Percentiles rank a stretch among this genome's conserved stretches.
These are phyloP conservation scores for Daldinia bambusicola DNA, from an alignment of 495 filamentous ascomycete species.

Conservation along the genomic window DNA sequence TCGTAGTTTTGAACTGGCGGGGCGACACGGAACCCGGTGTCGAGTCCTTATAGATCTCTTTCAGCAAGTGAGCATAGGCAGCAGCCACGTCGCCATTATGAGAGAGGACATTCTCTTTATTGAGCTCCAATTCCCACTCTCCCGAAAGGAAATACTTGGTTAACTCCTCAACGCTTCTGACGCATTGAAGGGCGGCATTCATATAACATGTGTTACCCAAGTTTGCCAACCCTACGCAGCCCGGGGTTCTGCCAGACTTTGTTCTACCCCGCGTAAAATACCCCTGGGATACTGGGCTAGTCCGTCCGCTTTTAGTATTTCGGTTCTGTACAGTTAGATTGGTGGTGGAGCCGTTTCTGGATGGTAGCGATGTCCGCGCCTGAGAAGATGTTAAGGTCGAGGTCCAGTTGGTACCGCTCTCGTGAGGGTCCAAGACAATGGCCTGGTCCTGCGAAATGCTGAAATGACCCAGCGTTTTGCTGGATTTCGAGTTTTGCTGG, in stretches of 20 bases:
- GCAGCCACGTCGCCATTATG: slow-evolving; percentile 85
- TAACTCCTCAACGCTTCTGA: slow-evolving; percentile 90
- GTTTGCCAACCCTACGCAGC: slow-evolving; percentile 85
- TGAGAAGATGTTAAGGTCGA: slow-evolving; percentile 39
- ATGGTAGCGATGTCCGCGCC: slow-evolving; percentile 29
- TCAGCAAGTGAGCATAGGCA: slow-evolving; percentile 77
- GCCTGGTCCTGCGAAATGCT: slow-evolving; percentile 52
- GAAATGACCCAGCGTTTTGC: slow-evolving; percentile 41
- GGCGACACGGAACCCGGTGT: slow-evolving; percentile 73
- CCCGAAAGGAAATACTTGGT: slow-evolving; percentile 87
- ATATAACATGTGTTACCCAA: slow-evolving; percentile 98
- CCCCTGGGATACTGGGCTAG: slow-evolving; percentile 68
- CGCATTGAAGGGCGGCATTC: slow-evolving; percentile 95
- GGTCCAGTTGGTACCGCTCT: slow-evolving; percentile 47
- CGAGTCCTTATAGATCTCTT: slow-evolving; percentile 74
- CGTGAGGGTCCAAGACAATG: slow-evolving; percentile 49
- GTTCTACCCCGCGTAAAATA: slow-evolving; percentile 73
- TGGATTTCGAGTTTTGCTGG: slow-evolving; percentile 75
- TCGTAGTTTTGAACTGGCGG: slow-evolving; percentile 77
- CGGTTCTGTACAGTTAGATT: slow-evolving; percentile 47
- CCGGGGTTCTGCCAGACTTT: slow-evolving; percentile 67
- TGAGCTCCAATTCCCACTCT: slow-evolving; percentile 80
- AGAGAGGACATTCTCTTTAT: slow-evolving; percentile 81
- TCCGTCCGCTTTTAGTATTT: slow-evolving; percentile 63
- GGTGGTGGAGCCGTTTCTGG: slow-evolving; percentile 45